phyloP scores from a whole-genome alignment of 2,329 filamentous ascomycete genomes.

The Huntiella abstrusa region DNA sequence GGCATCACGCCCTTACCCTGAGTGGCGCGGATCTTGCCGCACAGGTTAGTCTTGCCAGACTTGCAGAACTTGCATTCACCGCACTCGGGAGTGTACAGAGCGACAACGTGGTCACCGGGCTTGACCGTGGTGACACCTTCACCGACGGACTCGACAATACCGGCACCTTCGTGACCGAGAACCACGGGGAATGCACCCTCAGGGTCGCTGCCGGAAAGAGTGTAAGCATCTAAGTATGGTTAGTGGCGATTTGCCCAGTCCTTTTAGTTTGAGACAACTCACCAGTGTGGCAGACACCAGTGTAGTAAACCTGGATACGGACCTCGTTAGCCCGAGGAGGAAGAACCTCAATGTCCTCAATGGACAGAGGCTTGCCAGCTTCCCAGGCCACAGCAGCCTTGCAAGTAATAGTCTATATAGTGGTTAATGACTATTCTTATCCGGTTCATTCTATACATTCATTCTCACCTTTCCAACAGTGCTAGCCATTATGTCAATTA shows the following conservation, averaged over 20 bases:
- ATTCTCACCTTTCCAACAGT: slow-evolving; percentile 10
- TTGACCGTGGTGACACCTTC: slow-evolving; percentile 92
- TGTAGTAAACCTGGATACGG: slow-evolving; percentile 92
- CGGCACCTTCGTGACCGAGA: slow-evolving; percentile 78
- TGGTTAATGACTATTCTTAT: neutral
- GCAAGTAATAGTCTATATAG: slow-evolving; percentile 68
- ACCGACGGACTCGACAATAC: slow-evolving; percentile 81
- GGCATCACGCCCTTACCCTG: slow-evolving; percentile 96
- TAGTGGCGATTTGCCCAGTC: neutral
- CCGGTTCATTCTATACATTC: too few species aligned
- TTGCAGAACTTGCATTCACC: slow-evolving; percentile 99
- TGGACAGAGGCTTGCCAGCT: slow-evolving; percentile 68
- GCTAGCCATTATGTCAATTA: slow-evolving; percentile 10
- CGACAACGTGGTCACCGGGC: slow-evolving; percentile 76
- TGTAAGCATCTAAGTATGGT: slow-evolving; percentile 59
- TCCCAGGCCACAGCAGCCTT: slow-evolving; percentile 98
- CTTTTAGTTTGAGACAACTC: slow-evolving; percentile 12
- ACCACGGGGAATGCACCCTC: slow-evolving; percentile 86
- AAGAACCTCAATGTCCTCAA: slow-evolving; percentile 85
- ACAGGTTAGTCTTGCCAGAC: slow-evolving; percentile 97
- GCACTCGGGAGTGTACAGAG: slow-evolving; percentile 91
- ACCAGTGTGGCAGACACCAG: slow-evolving; percentile 97
- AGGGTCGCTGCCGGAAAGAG: slow-evolving; percentile 86
- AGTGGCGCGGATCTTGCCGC: slow-evolving; percentile 94
- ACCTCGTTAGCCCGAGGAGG: slow-evolving; percentile 86